phyloP scores from a whole-genome alignment of 129 eudicot genomes.

The Logfia minima region DNA sequence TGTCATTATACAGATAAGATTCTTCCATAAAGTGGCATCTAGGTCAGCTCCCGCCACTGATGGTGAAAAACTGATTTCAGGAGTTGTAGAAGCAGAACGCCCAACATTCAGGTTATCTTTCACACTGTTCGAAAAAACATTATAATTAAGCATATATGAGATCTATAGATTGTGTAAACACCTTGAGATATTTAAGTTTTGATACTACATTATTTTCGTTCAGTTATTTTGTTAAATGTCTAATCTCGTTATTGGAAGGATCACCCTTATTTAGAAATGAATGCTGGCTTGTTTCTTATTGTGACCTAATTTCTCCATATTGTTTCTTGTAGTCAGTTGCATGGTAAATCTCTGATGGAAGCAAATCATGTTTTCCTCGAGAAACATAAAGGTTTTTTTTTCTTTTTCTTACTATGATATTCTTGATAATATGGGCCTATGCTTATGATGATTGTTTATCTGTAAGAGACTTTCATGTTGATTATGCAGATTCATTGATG shows the following conservation, averaged over 20 bases:
- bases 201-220: neutral
- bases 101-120: conserved; percentile 59
- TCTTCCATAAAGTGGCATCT: conserved; percentile 75
- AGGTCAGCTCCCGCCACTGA: conserved; percentile 75
- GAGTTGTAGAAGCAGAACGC: conserved; percentile 84
- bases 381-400: conserved; percentile 62
- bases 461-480: conserved; percentile 8
- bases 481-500: conserved; percentile 75
- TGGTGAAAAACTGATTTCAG: conserved; percentile 67
- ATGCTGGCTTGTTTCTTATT: neutral
- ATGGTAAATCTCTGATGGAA: conserved; percentile 63
- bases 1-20: conserved; percentile 53
- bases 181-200: neutral
- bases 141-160: neutral
- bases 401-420: neutral
- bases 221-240: neutral
- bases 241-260: neutral
- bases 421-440: neutral
- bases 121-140: neutral
- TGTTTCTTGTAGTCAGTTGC: conserved; percentile 61
- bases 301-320: neutral
- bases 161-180: neutral
- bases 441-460: conserved; percentile 5
- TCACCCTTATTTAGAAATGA: neutral
- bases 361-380: conserved; percentile 71